Base-by-base conservation (phyloP, 345 rosid species). In the Ceriops zippeliana region DNA sequence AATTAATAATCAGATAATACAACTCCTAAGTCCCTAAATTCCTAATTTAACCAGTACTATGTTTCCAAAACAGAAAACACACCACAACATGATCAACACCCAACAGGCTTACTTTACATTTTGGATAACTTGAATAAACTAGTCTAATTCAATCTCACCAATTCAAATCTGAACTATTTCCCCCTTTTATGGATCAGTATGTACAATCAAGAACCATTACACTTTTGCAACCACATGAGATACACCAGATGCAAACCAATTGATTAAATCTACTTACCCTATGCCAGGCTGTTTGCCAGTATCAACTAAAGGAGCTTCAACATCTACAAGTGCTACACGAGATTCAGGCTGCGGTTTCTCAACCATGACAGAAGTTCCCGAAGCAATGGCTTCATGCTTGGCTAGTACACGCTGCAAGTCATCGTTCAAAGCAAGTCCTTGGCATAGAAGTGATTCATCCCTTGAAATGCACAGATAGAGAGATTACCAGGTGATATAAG, bases 351-450 rank as follows among this genome's bases (percentile, higher is more conserved):
- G 86, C 67, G 87, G 82, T 71, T 86, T 82, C 71, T 79, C 86
- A 1, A 70, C 57, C 67, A 63, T 81, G 71, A 38, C 67, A 81
- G 84, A 65, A 74, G 80, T 81, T 77, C 92, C 92, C 22, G 96
- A 86, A 78, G 97, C 80, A 75, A 96, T 78, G 70, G 90, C 78
- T 82, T 96, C 97, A 71, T 96, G 93, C 79, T 82, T 96, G 66
- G 91, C 91, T 67, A 96, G 82, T 69, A 96, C 78, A 64, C 91
- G 96, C 77, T 96, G 97, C 96, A 96, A 80, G 81, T 92, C 98
- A 80, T 96, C 99, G 84, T 96, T 96, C 75, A 92, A 70, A 31
- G 93, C 85, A 75, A 96, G 83, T 70, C 98, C 99, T 81, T 92
- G 97, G 73, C 92, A 78, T 66, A 96, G 80, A 69, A 96, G 86